Percentiles rank a stretch among this genome's conserved stretches.
Evolutionary conservation across 2,329 filamentous ascomycete species (phyloP).

Genomic region (Sarocladium oryzae): DNA sequence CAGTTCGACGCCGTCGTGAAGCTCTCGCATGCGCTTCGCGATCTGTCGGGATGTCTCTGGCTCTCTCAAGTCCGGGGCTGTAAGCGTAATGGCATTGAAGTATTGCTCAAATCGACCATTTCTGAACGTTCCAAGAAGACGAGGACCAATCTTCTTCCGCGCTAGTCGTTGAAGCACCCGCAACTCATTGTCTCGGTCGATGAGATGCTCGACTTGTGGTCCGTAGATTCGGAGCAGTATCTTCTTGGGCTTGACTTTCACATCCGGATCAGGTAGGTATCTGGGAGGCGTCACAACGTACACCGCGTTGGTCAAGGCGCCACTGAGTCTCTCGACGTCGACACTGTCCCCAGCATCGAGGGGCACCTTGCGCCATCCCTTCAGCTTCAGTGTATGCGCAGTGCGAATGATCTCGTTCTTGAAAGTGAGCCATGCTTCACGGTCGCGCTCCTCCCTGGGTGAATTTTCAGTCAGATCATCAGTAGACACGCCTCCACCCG

Average conservation of each 20-base stretch:
- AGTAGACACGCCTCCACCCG: constrained; percentile 37
- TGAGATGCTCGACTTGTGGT: constrained; percentile 89
- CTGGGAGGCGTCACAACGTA: constrained; percentile 85
- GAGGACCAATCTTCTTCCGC: constrained; percentile 87
- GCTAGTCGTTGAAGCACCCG: constrained; percentile 79
- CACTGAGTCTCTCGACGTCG: constrained; percentile 71
- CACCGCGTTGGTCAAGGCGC: constrained; percentile 91
- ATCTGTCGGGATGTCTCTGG: constrained; percentile 85
- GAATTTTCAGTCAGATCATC: constrained; percentile 36
- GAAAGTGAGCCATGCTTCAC: constrained; percentile 73
- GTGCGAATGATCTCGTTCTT: constrained; percentile 89
- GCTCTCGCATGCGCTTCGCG: constrained; percentile 92
- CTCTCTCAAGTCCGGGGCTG: constrained; percentile 66
- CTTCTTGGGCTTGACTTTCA: constrained; percentile 52
- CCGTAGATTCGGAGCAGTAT: constrained; percentile 89
- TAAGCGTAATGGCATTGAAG: constrained; percentile 78
- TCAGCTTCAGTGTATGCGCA: constrained; percentile 79
- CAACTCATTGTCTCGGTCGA: constrained; percentile 86
- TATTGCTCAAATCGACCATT: constrained; percentile 97
- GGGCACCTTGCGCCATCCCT: constrained; percentile 83
- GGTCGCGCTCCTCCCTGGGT: constrained; percentile 41
- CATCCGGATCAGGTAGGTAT: constrained; percentile 38
- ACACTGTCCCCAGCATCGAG: constrained; percentile 63
- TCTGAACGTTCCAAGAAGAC: constrained; percentile 81
- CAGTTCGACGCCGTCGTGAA: constrained; percentile 89